These are phyloP conservation scores for Fusarium aywerte DNA, from an alignment of 2,329 filamentous ascomycete genomes.

Conservation along the genomic window DNA sequence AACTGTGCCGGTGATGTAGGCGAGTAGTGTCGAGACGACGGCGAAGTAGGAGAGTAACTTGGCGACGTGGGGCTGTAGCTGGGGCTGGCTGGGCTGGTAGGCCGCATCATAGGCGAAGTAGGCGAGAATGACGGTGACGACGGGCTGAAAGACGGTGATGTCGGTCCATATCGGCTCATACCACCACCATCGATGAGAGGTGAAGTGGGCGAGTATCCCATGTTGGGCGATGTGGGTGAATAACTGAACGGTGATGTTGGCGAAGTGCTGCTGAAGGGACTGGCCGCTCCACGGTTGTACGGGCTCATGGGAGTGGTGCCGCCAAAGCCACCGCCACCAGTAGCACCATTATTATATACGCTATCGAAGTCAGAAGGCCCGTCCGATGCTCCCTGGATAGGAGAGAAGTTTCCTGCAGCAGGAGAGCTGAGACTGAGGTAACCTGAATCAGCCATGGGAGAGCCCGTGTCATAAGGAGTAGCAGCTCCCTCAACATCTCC, in stretches of 20 bases:
- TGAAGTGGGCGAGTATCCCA: constrained; percentile 80
- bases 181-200: constrained; percentile 66
- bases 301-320: constrained; percentile 67
- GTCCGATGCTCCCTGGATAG: constrained; percentile 80
- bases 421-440: constrained; percentile 73
- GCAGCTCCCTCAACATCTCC: constrained; percentile 82
- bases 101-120: constrained; percentile 68
- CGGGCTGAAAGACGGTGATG: constrained; percentile 71
- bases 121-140: constrained; percentile 72
- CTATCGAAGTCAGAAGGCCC: constrained; percentile 72
- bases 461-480: constrained; percentile 92
- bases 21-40: constrained; percentile 68
- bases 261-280: constrained; percentile 79
- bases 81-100: constrained; percentile 66
- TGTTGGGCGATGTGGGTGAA: constrained; percentile 80
- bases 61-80: constrained; percentile 74
- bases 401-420: constrained; percentile 75
- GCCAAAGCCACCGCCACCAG: constrained; percentile 60
- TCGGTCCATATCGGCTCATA: constrained; percentile 61
- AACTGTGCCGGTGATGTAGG: constrained; percentile 79
- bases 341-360: no score
- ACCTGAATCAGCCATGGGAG: constrained; percentile 78
- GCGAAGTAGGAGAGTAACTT: constrained; percentile 72
- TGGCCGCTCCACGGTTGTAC: constrained; percentile 71
- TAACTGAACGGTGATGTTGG: constrained; percentile 75